Percentiles rank a stretch among this genome's conserved stretches.
These are phyloP conservation scores for Penicillium sp. DNA, from an alignment of 2,329 filamentous ascomycete species.

Conservation along the genomic window DNA sequence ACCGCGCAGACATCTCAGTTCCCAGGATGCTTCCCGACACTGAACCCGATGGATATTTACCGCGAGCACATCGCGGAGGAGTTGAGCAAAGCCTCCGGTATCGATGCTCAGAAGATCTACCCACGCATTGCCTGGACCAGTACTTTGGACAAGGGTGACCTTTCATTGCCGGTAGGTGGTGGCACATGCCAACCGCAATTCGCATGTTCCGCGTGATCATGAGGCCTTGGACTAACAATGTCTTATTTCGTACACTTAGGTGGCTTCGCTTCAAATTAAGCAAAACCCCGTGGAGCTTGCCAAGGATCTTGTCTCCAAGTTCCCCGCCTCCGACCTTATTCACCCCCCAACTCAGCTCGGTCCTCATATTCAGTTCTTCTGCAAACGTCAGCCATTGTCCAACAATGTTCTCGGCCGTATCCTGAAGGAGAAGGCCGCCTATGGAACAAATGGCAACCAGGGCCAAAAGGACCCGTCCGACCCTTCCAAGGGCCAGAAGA, in stretches of 20 bases:
- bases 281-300: conserved; percentile 59
- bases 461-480: conserved; percentile 60
- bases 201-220: background rate
- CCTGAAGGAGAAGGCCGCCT: conserved; percentile 54
- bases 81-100: conserved; percentile 37
- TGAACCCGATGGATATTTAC: conserved; percentile 50
- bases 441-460: conserved; percentile 59
- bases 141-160: conserved; percentile 48
- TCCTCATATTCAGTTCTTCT: conserved; percentile 65
- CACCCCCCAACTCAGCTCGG: conserved; percentile 55
- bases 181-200: background rate
- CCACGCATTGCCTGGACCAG: conserved; percentile 45
- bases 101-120: conserved; percentile 43
- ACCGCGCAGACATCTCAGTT: conserved; percentile 40
- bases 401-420: conserved; percentile 60
- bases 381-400: conserved; percentile 57
- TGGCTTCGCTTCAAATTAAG: conserved; percentile 49
- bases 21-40: conserved; percentile 42
- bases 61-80: conserved; percentile 46
- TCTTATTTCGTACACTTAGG: conserved; percentile 22
- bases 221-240: background rate
- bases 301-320: conserved; percentile 55
- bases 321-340: conserved; percentile 59
- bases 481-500: conserved; percentile 56
- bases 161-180: conserved; percentile 42